Evolutionary conservation across 2,329 filamentous ascomycete genomes (phyloP).

Genomic region (Malbranchea cinnamomea): DNA sequence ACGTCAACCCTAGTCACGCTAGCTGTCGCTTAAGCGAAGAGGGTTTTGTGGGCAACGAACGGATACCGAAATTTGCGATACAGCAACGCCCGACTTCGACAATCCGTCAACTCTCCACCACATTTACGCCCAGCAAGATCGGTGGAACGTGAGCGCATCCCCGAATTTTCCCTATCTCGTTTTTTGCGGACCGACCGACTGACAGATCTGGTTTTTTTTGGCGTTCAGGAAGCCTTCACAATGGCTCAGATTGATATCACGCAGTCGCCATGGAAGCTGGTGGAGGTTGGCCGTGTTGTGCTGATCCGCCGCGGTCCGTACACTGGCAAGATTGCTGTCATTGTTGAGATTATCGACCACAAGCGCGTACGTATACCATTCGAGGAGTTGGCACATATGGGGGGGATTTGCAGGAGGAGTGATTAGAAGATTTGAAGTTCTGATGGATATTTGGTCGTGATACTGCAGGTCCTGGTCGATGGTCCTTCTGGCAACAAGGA

Average conservation of each 20-base stretch:
- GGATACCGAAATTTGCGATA: conserved; percentile 12
- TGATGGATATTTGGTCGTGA: background rate
- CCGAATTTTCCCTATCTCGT: background rate
- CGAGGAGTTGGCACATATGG: conserved; percentile 5
- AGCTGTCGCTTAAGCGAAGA: conserved; percentile 10
- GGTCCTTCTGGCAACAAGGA: conserved; percentile 72
- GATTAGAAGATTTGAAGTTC: conserved; percentile 5
- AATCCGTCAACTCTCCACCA: conserved; percentile 9
- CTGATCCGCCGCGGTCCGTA: conserved; percentile 73
- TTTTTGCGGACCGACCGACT: conserved; percentile 2
- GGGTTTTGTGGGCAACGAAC: conserved; percentile 12
- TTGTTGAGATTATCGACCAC: conserved; percentile 99
- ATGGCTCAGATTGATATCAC: conserved; percentile 75
- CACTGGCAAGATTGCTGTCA: conserved; percentile 74
- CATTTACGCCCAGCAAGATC: conserved; percentile 9
- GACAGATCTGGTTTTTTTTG: conserved; percentile 4
- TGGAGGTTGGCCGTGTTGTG: conserved; percentile 96
- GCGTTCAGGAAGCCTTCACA: conserved; percentile 45
- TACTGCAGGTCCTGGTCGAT: conserved; percentile 75
- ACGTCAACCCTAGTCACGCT: conserved; percentile 8
- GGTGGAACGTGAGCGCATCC: conserved; percentile 12
- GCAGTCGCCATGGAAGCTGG: conserved; percentile 79
- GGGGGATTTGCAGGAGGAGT: conserved; percentile 7
- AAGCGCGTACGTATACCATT: conserved; percentile 98
- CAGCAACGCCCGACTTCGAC: conserved; percentile 12